These are phyloP conservation scores for Cladosporium phlei DNA, from an alignment of 2,329 filamentous ascomycete genomes.

Conservation along the genomic window DNA sequence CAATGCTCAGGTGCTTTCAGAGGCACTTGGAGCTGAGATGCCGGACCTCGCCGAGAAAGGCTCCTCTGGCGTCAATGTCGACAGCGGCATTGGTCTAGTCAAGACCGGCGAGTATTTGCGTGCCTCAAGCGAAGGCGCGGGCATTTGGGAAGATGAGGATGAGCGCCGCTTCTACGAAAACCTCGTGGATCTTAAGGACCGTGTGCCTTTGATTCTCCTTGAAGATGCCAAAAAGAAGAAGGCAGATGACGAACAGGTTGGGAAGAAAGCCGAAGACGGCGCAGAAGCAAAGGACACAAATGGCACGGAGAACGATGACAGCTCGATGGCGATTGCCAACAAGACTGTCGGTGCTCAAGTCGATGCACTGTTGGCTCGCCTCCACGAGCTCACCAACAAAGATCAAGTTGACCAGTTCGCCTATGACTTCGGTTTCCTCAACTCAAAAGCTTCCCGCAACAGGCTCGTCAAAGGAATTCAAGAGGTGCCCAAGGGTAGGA, in stretches of 20 bases:
- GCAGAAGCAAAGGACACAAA: constrained; percentile 50
- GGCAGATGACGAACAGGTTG: constrained; percentile 68
- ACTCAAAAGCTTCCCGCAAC: constrained; percentile 96
- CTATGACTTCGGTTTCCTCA: constrained; percentile 95
- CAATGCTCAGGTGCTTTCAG: constrained; percentile 87
- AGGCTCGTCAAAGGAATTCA: constrained; percentile 87
- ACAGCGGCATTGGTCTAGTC: constrained; percentile 82
- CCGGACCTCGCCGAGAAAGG: constrained; percentile 85
- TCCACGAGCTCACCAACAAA: constrained; percentile 90
- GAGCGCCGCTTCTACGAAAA: constrained; percentile 98
- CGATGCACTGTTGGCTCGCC: constrained; percentile 76
- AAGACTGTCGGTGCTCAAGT: constrained; percentile 97
- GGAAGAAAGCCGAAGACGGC: constrained; percentile 61
- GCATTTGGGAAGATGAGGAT: constrained; percentile 98
- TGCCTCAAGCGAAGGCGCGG: constrained; percentile 81
- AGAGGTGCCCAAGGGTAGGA: constrained; percentile 89
- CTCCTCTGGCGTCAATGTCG: constrained; percentile 58
- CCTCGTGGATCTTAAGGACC: constrained; percentile 87
- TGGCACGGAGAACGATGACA: constrained; percentile 63
- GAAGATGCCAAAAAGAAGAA: constrained; percentile 97
- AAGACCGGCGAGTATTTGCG: constrained; percentile 91
- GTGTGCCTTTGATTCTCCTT: constrained; percentile 86
- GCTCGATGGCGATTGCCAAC: constrained; percentile 91
- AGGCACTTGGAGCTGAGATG: constrained; percentile 86
- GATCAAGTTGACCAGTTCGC: constrained; percentile 88